These are phyloP conservation scores for Stemphylium beticola DNA, from an alignment of 2,329 filamentous ascomycete genomes.

Conservation along the genomic window DNA sequence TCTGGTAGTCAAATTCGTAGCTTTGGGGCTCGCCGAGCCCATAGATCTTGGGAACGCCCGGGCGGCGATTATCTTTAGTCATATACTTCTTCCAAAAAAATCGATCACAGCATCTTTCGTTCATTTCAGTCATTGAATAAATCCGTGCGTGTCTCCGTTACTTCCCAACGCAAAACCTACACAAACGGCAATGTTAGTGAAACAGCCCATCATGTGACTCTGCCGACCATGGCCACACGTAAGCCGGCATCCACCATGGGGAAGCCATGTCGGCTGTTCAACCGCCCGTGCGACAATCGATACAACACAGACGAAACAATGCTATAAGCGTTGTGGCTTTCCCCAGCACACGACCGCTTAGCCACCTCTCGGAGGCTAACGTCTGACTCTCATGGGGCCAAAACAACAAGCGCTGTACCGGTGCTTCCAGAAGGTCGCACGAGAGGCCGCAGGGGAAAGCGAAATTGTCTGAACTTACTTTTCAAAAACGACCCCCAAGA, in stretches of 20 bases:
- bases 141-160: constrained; percentile 1
- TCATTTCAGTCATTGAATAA: neutral
- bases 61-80: too few relatives aligned
- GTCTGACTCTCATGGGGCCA: constrained; percentile 10
- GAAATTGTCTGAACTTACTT: constrained; percentile 67
- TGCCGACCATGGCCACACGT: constrained; percentile 6
- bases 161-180: constrained; percentile 36
- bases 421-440: constrained; percentile 5
- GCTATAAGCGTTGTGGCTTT: constrained; percentile 34
- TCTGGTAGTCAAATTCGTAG: too few relatives aligned
- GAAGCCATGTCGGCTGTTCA: neutral
- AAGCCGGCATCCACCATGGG: constrained; percentile 9
- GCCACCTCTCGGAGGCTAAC: constrained; percentile 6
- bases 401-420: constrained; percentile 6
- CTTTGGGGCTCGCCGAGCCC: too few relatives aligned
- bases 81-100: neutral
- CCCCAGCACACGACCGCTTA: constrained; percentile 2
- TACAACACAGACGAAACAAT: constrained; percentile 2
- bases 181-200: constrained; percentile 7
- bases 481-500: constrained; percentile 95
- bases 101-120: neutral
- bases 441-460: neutral
- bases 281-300: constrained; percentile 8
- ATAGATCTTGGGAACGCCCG: too few relatives aligned
- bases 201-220: neutral